phyloP scores from a whole-genome alignment of 2,329 filamentous ascomycete genomes.

The Proliferodiscus dingleyae region DNA sequence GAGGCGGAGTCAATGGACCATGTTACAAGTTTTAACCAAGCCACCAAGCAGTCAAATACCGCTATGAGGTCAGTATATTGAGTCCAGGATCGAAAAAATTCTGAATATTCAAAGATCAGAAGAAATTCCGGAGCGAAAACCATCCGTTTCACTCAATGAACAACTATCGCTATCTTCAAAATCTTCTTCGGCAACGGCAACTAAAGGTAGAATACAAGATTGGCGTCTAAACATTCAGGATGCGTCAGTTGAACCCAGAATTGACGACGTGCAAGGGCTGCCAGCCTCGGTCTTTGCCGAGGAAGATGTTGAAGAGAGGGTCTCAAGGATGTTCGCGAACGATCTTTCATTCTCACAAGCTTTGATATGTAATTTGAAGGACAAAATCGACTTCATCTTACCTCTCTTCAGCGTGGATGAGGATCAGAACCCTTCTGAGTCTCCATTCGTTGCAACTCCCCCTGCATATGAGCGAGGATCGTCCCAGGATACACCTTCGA shows the following conservation, averaged over 20 bases:
- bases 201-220: constrained; percentile 2
- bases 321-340: not conserved
- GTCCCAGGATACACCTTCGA: not conserved
- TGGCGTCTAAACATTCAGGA: not conserved
- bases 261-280: not conserved
- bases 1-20: no score
- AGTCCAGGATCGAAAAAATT: no score
- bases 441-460: not conserved
- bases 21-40: no score
- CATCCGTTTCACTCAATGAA: not conserved
- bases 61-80: no score
- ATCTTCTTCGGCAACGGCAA: no score
- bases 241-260: not conserved
- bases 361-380: constrained; percentile 1
- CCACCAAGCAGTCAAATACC: no score
- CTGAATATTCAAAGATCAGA: no score
- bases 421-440: not conserved
- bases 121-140: not conserved
- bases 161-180: not conserved
- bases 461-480: constrained; percentile 1
- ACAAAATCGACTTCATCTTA: not conserved
- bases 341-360: not conserved
- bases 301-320: constrained; percentile 3
- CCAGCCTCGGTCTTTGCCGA: constrained; percentile 1
- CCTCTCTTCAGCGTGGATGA: constrained; percentile 2